Conservation (phyloP, 305 asterid genomes). For the Fraxinus sp. region DNA sequence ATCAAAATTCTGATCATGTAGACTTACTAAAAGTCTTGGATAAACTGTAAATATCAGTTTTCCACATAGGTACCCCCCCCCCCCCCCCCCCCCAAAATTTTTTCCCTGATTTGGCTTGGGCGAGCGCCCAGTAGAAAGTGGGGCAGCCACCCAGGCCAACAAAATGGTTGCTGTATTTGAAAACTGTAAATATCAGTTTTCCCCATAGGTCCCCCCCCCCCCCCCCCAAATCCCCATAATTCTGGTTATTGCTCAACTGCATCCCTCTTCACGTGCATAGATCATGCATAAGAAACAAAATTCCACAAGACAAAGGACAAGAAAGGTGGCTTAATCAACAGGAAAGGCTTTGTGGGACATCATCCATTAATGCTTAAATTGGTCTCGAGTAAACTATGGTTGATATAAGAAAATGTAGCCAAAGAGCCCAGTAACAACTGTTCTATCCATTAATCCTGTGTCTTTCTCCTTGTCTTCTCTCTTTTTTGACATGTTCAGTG, state of each 20-base stretch:
- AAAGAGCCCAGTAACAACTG: not conserved
- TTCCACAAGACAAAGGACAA: not conserved
- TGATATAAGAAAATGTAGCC: not conserved
- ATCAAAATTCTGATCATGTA: too few species aligned
- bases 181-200: too few species aligned
- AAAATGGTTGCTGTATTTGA: too few species aligned
- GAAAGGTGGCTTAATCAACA: not conserved
- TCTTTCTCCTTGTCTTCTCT: not conserved
- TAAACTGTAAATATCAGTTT: too few species aligned
- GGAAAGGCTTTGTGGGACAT: not conserved
- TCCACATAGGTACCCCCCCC: too few species aligned
- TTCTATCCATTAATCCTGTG: not conserved
- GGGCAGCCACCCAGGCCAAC: too few species aligned
- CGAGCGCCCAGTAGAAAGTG: too few species aligned
- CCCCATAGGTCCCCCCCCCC: too few species aligned
- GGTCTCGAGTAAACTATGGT: not conserved
- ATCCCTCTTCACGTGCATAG: not conserved
- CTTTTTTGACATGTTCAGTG: not conserved
- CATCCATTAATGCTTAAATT: not conserved
- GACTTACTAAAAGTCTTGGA: too few species aligned
- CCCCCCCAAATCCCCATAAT: not conserved
- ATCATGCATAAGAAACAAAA: not conserved
- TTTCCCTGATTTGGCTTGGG: too few species aligned
- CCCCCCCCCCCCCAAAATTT: too few species aligned
- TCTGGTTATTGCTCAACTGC: not conserved